Evolutionary conservation across 805 yeast genomes (phyloP), one percentile per base, ranked within the genome.

Genomic region (Nakazawaea pomicola): DNA sequence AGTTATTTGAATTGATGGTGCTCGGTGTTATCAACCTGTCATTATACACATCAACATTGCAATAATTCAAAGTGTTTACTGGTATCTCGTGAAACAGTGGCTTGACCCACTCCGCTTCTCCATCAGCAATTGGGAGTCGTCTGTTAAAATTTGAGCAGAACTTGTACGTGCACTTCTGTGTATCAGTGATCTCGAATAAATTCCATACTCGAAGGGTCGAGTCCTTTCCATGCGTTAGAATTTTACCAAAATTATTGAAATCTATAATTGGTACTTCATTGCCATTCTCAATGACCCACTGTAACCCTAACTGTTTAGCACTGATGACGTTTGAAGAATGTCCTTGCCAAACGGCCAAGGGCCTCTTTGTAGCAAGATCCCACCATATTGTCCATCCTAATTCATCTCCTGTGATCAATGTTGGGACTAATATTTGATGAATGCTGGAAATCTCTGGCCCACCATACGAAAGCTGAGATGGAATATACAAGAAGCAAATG

Each of bases 61-160:
- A 74, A 56, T 81, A 87, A 50, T 84, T 86, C 47, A 87, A 61
- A 4, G 86, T 67, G 56, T 87, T 87, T 32, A 83, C 83, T 5
- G 89, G 89, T 48, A 83, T 65, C 14, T 72, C 68, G 46, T 71
- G 67, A 32, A 25, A 27, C 5, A 25, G 21, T 9, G 67, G 68
- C 21, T 40, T 41, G 17, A 51, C 48, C 51, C 56, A 59, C 9
- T 21, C 25, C 4, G 14, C 32, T 29, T 56, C 31, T 61, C 38
- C 10, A 29, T 21, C 35, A 16, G 11, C n/a, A 14, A 21, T 10
- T 8, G 60, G 59, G 6, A 37, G 18, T 33, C 43, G 18, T 17
- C 53, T 49, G 33, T 49, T 52, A 31, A 60, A 37, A 8, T 41
- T 41, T 12, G 33, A 24, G 3, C 48, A 21, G 16, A 44, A 46